These are phyloP conservation scores for Austroboletus festivus DNA, from an alignment of 768 basidiomycete genomes.

Conservation along the genomic window DNA sequence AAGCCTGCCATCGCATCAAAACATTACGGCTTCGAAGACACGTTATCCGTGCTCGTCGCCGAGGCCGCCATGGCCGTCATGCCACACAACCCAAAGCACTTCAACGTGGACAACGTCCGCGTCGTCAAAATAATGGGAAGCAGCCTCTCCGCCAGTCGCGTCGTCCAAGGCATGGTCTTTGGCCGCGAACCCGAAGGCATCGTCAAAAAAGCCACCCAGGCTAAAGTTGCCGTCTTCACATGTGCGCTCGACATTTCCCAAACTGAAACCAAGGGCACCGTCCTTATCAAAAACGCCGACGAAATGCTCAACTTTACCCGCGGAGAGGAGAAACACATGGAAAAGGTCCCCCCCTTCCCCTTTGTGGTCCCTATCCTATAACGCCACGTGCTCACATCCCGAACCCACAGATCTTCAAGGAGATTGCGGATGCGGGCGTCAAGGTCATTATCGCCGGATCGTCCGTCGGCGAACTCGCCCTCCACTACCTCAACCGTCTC, in stretches of 20 bases:
- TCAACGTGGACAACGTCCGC: conserved; percentile 97
- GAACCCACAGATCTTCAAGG: conserved; percentile 82
- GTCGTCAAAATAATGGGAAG: conserved; percentile 99
- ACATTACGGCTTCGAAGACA: conserved; percentile 92
- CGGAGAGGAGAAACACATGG: conserved; percentile 95
- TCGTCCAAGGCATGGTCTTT: conserved; percentile 98
- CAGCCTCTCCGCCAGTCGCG: conserved; percentile 75
- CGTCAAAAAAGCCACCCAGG: conserved; percentile 77
- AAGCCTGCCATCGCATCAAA: conserved; percentile 94
- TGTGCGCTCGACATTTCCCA: conserved; percentile 90
- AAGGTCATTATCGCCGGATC: conserved; percentile 93
- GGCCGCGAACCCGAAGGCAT: conserved; percentile 91
- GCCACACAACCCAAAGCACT: conserved; percentile 83
- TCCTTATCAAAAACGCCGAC: conserved; percentile 89
- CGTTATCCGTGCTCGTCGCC: conserved; percentile 77
- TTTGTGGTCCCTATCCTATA: not conserved
- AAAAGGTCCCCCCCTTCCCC: conserved; percentile 52
- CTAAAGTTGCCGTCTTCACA: conserved; percentile 95
- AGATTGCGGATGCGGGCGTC: conserved; percentile 94
- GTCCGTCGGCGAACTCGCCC: conserved; percentile 88
- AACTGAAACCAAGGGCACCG: conserved; percentile 99
- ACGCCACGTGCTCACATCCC: not conserved
- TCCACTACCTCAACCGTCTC: conserved; percentile 94
- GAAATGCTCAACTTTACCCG: conserved; percentile 97
- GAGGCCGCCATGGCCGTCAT: conserved; percentile 92